A percentile compares a stretch with the other conserved stretches of the same genome.
These are phyloP conservation scores for Debaryomyces hansenii DNA, from an alignment of 805 yeast species.

Conservation along the genomic window DNA sequence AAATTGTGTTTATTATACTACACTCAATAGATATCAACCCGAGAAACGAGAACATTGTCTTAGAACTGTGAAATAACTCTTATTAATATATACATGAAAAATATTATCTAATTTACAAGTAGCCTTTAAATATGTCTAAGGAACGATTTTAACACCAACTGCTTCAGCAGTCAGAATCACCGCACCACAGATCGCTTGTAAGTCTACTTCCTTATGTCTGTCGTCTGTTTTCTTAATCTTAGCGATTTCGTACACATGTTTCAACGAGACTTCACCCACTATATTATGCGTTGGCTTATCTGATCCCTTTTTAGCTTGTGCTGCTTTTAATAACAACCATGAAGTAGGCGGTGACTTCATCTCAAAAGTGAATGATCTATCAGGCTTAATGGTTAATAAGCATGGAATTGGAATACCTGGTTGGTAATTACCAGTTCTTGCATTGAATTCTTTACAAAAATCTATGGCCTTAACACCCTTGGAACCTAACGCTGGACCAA, in stretches of 20 bases:
- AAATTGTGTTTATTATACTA: no score
- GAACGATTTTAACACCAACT: slow-evolving; percentile 81
- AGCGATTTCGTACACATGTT: slow-evolving; percentile 93
- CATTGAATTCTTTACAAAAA: slow-evolving; percentile 97
- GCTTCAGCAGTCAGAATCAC: slow-evolving; percentile 87
- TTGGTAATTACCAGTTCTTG: slow-evolving; percentile 83
- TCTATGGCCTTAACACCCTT: slow-evolving; percentile 98
- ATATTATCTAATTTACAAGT: neutral
- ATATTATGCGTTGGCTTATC: slow-evolving; percentile 59
- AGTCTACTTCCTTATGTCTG: slow-evolving; percentile 65
- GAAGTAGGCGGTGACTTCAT: slow-evolving; percentile 91
- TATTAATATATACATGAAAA: neutral
- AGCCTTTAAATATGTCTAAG: slow-evolving; percentile 31
- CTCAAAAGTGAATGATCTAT: slow-evolving; percentile 82
- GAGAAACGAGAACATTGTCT: no score
- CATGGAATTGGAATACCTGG: slow-evolving; percentile 93
- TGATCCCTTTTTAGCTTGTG: slow-evolving; percentile 77
- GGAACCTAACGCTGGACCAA: slow-evolving; percentile 97
- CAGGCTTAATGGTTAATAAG: slow-evolving; percentile 83
- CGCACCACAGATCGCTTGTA: slow-evolving; percentile 78
- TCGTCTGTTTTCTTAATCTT: slow-evolving; percentile 87
- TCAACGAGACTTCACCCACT: slow-evolving; percentile 71
- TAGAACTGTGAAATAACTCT: neutral
- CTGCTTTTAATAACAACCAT: slow-evolving; percentile 79
- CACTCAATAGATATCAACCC: no score